Evolutionary conservation across 228 moss, liverwort and hornwort genomes (phyloP), one percentile per base, ranked within the genome.

Genomic region (Sphagnum magellanicum): DNA sequence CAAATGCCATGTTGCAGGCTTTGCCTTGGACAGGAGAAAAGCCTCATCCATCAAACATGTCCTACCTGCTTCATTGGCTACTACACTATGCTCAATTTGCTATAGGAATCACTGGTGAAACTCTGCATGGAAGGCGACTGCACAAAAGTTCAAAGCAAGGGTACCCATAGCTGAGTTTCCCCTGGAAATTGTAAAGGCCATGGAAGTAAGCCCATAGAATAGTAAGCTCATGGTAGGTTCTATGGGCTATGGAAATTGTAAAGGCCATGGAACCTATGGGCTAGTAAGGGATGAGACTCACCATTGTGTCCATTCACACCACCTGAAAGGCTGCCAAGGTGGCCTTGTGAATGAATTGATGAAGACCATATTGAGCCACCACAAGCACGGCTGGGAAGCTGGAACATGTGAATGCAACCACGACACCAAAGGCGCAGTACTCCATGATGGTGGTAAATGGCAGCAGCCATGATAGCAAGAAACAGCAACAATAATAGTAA

Each of bases 401-500:
- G 89, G 76, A 89, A 95, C 65, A 86, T 72, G 59, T 92, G 95
- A 63, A 95, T 71, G 79, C 86, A 90, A n/a, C 82, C 72, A 61
- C 91, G 79, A 46, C 78, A 84, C 73, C 83, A 76, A 59, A 77
- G 75, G 65, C 86, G 79, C 65, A 85, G 53, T 58, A 73, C 71
- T 76, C 85, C 79, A 50, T 74, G 67, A 66, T 87, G 73, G 72
- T 80, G 78, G 66, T 80, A 79, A 65, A 77, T 73, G 68, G 91
- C 77, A 72, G 77, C 63, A 6, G 77, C 70, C 71, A 88, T 68
- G 68, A 91, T 53, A 52, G 84, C 59, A 73, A 85, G 75, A 16
- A 91, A 65, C 50, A 82, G 69, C 63, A 85, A 76, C 48, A 92
- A 79, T 73, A 87, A 77, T 74, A 77, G 78, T 72, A 88, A 76